Conservation (phyloP, 768 basidiomycete genomes). For the Mycena leptocephala region DNA sequence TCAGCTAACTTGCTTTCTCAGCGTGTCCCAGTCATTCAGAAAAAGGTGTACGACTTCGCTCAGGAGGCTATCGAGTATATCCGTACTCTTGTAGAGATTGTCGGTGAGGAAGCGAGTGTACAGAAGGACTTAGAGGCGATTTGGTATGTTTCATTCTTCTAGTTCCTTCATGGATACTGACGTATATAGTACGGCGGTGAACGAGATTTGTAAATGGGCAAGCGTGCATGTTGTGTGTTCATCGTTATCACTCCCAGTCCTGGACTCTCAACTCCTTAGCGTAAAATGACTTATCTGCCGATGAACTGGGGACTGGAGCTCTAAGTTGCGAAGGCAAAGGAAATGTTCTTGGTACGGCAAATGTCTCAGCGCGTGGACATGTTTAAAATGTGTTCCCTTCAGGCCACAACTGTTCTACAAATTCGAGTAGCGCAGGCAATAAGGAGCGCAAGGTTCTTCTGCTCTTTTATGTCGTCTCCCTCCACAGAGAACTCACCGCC, state of each 20-base stretch:
- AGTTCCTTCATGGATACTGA: no score
- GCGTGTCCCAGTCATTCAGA: no score
- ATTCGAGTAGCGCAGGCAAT: conserved; percentile 10
- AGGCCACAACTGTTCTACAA: conserved; percentile 9
- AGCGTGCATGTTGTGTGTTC: conserved; percentile 9
- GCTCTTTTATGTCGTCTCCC: not conserved
- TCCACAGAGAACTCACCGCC: conserved; percentile 3
- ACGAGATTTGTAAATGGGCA: conserved; percentile 21
- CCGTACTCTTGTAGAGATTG: conserved; percentile 13
- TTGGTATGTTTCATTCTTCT: no score
- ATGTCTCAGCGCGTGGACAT: not conserved
- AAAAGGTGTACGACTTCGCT: no score
- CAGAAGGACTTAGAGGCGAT: conserved; percentile 2
- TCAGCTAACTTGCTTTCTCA: no score
- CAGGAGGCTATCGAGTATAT: conserved; percentile 23
- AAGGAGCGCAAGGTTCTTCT: not conserved
- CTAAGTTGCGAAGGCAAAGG: not conserved
- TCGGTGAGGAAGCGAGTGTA: not conserved
- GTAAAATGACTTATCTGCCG: not conserved
- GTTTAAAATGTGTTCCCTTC: conserved; percentile 7
- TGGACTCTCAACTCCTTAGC: conserved; percentile 12
- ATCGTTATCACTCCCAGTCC: conserved; percentile 10
- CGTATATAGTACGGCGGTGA: conserved; percentile 19
- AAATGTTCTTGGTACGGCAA: no score
- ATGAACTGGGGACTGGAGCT: conserved; percentile 17